Evolutionary conservation across 345 rosid genomes (phyloP), one percentile per base, ranked within the genome.

Genomic region (Pugionium dolabratum): DNA sequence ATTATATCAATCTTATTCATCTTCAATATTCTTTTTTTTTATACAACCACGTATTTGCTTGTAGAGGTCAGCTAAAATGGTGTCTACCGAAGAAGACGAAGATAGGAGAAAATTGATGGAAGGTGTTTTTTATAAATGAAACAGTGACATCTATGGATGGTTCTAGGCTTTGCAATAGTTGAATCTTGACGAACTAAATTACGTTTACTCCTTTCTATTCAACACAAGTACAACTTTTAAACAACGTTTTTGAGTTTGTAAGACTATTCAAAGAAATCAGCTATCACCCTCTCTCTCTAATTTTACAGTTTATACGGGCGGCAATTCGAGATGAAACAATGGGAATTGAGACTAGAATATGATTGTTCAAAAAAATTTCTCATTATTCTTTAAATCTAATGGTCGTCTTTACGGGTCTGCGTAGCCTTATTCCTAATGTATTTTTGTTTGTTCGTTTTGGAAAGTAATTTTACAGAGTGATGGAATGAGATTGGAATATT

Each of bases 151-250:
- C 0, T 7, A 46, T 45, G 30, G 33, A 44, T 35, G 61, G 43
- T 32, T 31, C 63, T 71, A 53, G 33, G 76, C 76, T 65, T 72
- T 44, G 76, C 43, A 72, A 72, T 72, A 72, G 55, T 72, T 69
- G 6, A 35, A 69, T 60, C 46, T 60, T 37, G 31, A 60, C 10
- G 10, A 61, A 10, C 28, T 4, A 25, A 58, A 32, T 4, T 48
- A 27, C 0, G 27, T 61, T 5, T 4, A 35, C 3, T 53, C 55
- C 7, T 51, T 9, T 60, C 6, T 46, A 25, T 36, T 60, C 35
- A 34, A 27, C 3, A 33, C 36, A 52, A 51, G 25, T 27, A 33
- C 6, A 49, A 69, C 36, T 40, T 9, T 33, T 27, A 8, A 3
- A 39, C 33, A 5, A 40, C 42, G 51, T 52, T 59, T 31, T 2